A percentile compares a stretch with the other conserved stretches of the same genome.
These are phyloP conservation scores for Phytophthora sojae DNA, from an alignment of 352 stramenopile species.

Conservation along the genomic window DNA sequence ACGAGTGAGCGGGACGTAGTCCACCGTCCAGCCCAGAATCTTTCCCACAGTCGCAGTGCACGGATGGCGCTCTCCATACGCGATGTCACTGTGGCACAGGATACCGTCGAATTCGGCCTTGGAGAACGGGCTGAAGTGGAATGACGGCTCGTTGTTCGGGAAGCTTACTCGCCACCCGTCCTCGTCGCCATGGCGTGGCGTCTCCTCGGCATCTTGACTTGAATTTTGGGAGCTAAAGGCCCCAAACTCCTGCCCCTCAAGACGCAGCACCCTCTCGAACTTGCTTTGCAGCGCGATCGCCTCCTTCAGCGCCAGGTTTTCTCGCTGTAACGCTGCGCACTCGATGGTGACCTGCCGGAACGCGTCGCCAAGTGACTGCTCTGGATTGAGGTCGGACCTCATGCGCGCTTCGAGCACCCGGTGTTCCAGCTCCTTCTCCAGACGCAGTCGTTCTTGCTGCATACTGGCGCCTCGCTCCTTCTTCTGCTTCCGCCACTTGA, in stretches of 20 bases:
- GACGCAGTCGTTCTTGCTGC: slow-evolving; percentile 7
- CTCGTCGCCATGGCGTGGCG: no score
- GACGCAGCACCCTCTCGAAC: background rate
- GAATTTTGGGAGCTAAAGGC: background rate
- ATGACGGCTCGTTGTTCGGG: slow-evolving; percentile 8
- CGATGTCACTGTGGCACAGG: background rate
- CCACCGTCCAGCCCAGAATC: slow-evolving; percentile 19
- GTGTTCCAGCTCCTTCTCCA: slow-evolving; percentile 2
- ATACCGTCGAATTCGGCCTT: slow-evolving; percentile 7
- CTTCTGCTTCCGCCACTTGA: slow-evolving; percentile 5
- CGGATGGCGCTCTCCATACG: background rate
- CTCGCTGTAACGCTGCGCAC: background rate
- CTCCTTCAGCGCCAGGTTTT: slow-evolving; percentile 8
- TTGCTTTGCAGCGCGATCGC: background rate
- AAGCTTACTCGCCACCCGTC: slow-evolving; percentile 8
- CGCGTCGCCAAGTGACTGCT: background rate
- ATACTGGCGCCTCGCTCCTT: background rate
- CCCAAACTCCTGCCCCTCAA: background rate
- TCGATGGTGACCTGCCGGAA: background rate
- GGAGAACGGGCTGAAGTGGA: slow-evolving; percentile 26
- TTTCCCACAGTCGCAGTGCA: slow-evolving; percentile 14
- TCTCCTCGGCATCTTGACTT: background rate
- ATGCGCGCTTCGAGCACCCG: background rate
- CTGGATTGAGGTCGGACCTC: background rate
- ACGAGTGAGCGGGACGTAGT: slow-evolving; percentile 13